These are phyloP conservation scores for Plasmodium falciparum DNA, from an alignment of 169 alveolate species.

Conservation along the genomic window DNA sequence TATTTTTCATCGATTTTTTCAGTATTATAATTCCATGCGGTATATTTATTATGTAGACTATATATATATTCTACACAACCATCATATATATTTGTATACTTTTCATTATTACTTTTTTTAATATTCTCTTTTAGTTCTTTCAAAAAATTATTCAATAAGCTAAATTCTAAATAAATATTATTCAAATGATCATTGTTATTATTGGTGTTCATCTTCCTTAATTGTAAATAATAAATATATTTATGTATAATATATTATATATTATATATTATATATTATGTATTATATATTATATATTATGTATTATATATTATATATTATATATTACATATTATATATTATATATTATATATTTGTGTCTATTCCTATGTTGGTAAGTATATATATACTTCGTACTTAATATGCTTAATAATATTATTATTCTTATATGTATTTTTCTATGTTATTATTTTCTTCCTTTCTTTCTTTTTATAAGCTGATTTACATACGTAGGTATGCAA, in stretches of 20 bases:
- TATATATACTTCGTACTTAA: no score
- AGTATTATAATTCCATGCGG: constrained; percentile 31
- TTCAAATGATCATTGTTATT: constrained; percentile 31
- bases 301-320: no score
- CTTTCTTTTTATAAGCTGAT: no score
- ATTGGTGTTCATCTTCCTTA: constrained; percentile 24
- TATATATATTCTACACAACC: constrained; percentile 61
- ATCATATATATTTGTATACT: constrained; percentile 57
- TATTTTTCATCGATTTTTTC: constrained; percentile 53
- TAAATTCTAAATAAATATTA: constrained; percentile 68
- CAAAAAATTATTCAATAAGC: constrained; percentile 63
- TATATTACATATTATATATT: no score
- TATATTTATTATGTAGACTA: constrained; percentile 45
- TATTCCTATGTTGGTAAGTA: no score
- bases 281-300: no score
- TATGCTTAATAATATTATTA: background rate
- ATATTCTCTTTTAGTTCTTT: constrained; percentile 34
- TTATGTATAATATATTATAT: no score
- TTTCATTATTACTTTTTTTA: constrained; percentile 30
- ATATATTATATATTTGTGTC: background rate
- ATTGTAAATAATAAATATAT: background rate
- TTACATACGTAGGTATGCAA: no score
- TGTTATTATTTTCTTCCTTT: no score
- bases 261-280: no score
- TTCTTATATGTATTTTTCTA: no score